Evolutionary conservation across 148 eudicot species (phyloP), one percentile per base, ranked within the genome.

Genomic region (Rhododendron kiyosumense): DNA sequence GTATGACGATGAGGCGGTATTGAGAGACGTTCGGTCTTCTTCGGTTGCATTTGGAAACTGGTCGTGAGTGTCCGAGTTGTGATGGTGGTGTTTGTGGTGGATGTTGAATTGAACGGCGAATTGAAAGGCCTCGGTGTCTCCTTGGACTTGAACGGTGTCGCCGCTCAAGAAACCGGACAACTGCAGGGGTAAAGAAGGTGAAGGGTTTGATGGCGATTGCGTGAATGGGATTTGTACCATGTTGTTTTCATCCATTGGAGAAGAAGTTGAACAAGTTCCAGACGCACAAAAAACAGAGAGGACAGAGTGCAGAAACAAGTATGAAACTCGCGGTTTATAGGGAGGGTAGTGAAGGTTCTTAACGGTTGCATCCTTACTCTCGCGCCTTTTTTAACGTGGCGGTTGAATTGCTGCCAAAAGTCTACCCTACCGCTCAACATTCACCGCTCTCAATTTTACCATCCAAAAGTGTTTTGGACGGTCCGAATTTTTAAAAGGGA

Each of bases 61-160:
- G 7, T 18, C 1, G 4, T 48, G 81, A 48, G 46, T 43, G 34
- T 79, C 36, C 2, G 81, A 49, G 28, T 48, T 79, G 41, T 11
- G 82, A 7, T 69, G 75, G 38, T 54, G 75, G 17, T 13, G 38
- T 11, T 81, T 81, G 20, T 7, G 67, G 28, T 15, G 9, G 83
- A 51, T 30, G 17, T 28, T 80, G 41, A 49, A 80, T 80, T 49
- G 38, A 28, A 80, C 63, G 0, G 83, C 54, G 69, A 34, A 81
- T 54, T 54, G 45, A 3, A 54, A 17, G 17, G 22, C 51, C 1
- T 54, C 7, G 46, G 69, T 54, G 83, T 81, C 83, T 52, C 71
- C 67, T 81, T 81, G 45, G 67, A 54, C 28, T 18, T 81, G 46
- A 81, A 81, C 20, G 69, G 69, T 81, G 83, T 51, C 26, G 34